Percentiles rank a stretch among this genome's conserved stretches.
Evolutionary conservation across 495 filamentous ascomycete genomes (phyloP).

Genomic region (Podospora tetraspora): DNA sequence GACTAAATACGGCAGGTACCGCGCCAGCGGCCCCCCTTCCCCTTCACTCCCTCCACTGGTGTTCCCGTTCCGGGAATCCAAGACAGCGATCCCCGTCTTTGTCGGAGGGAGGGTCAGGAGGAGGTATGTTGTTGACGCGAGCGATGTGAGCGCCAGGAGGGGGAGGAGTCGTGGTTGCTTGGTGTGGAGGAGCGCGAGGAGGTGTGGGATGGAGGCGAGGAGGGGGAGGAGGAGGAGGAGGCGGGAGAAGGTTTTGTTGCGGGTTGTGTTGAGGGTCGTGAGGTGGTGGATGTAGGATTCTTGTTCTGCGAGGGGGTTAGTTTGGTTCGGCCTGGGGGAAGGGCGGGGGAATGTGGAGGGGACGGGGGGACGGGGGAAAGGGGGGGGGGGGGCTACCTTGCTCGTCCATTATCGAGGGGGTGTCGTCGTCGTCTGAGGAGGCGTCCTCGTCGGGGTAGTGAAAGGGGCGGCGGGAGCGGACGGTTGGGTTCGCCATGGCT

Average conservation of each 20-base stretch:
- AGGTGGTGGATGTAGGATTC: conserved; percentile 61
- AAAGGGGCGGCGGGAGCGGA: conserved; percentile 58
- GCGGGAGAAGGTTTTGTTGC: conserved; percentile 54
- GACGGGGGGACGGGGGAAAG: background rate
- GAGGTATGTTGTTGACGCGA: conserved; percentile 53
- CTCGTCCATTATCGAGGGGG: conserved; percentile 57
- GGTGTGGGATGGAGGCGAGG: conserved; percentile 46
- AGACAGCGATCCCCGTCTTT: conserved; percentile 28
- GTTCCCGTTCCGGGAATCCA: background rate
- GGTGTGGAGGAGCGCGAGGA: conserved; percentile 43
- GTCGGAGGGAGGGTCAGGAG: conserved; percentile 39
- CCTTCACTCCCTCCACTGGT: background rate
- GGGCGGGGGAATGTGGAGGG: no score
- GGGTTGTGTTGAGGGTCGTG: conserved; percentile 48
- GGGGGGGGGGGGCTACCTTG: conserved; percentile 42
- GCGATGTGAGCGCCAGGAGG: conserved; percentile 54
- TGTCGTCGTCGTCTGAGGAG: conserved; percentile 23
- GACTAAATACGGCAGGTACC: conserved; percentile 47
- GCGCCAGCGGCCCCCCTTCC: conserved; percentile 33
- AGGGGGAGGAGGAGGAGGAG: conserved; percentile 56
- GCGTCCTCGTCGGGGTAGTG: conserved; percentile 55
- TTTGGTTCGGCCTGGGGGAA: no score
- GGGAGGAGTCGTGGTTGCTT: conserved; percentile 37
- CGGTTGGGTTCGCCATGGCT: conserved; percentile 15
- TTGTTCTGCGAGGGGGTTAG: conserved; percentile 49